These are phyloP conservation scores for Coriolopsis trogii DNA, from an alignment of 1,284 basidiomycete species.

Conservation along the genomic window DNA sequence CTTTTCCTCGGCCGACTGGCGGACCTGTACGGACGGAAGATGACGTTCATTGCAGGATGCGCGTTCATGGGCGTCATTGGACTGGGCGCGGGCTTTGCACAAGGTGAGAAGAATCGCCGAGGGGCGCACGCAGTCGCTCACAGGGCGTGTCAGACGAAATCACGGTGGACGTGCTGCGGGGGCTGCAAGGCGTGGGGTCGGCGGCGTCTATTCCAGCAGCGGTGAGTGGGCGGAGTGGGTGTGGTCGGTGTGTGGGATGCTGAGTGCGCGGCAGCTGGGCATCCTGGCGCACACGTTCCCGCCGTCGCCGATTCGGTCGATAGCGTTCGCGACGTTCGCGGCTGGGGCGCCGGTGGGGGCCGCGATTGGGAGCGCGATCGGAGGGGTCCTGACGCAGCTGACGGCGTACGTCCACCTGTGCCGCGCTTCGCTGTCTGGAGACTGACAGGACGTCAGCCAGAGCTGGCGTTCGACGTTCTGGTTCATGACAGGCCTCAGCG, in stretches of 20 bases:
- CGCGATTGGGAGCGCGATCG: constrained; percentile 67
- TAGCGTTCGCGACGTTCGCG: constrained; percentile 78
- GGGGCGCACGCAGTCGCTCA: too few species aligned
- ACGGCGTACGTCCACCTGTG: constrained; percentile 41
- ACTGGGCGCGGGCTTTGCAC: constrained; percentile 45
- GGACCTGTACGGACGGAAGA: constrained; percentile 60
- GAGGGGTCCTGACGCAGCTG: constrained; percentile 73
- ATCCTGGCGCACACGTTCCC: constrained; percentile 80
- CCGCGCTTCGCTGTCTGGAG: neutral
- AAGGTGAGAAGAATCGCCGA: too few species aligned
- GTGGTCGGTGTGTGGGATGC: neutral
- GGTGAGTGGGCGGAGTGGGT: constrained; percentile 41
- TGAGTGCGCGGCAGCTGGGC: constrained; percentile 54
- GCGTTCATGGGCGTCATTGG: constrained; percentile 39
- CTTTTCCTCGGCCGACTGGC: constrained; percentile 60
- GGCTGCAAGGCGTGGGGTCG: constrained; percentile 69
- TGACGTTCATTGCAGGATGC: constrained; percentile 52
- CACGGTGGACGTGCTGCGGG: constrained; percentile 67
- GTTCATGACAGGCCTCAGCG: constrained; percentile 50
- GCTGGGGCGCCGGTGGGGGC: constrained; percentile 83
- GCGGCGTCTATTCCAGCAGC: constrained; percentile 72
- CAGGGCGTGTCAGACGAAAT: constrained; percentile 47
- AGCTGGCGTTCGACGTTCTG: constrained; percentile 63
- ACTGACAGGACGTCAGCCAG: constrained; percentile 30
- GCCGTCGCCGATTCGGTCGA: constrained; percentile 62